These are phyloP conservation scores for Blastocystis sp. DNA, from an alignment of 352 stramenopile genomes.

Conservation along the genomic window DNA sequence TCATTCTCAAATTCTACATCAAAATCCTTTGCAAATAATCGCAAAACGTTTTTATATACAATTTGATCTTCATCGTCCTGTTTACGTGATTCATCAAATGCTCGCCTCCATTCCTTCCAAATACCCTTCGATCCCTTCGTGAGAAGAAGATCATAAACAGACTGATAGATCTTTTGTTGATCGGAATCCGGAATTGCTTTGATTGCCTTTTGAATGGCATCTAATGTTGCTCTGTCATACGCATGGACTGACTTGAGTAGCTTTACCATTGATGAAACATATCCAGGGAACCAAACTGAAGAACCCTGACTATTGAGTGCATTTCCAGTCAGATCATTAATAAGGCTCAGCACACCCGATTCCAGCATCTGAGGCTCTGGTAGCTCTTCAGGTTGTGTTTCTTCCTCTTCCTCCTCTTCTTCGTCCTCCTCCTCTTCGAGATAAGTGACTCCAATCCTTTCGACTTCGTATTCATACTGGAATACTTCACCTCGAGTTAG, in stretches of 20 bases:
- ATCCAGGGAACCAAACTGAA: neutral
- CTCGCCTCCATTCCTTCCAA: neutral
- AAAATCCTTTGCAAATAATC: neutral
- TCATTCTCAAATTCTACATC: neutral
- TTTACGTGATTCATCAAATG: neutral
- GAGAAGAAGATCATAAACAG: neutral
- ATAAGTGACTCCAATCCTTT: neutral
- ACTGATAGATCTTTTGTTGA: neutral
- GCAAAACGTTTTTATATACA: neutral
- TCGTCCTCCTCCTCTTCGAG: constrained; percentile 3
- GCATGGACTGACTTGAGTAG: neutral
- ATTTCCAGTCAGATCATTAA: constrained; percentile 16
- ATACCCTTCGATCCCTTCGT: neutral
- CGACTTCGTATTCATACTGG: constrained; percentile 2
- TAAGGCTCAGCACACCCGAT: neutral
- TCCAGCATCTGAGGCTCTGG: neutral
- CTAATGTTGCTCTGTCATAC: neutral
- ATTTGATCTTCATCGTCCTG: neutral
- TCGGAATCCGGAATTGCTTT: neutral
- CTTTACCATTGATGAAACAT: neutral
- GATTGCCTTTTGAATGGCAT: neutral
- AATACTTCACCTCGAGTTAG: neutral
- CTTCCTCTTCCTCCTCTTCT: neutral
- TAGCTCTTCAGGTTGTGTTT: neutral
- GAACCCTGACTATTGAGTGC: neutral